These are phyloP conservation scores for Saccharomyces hybrid DNA, from an alignment of 1,139 yeast species.

Conservation along the genomic window DNA sequence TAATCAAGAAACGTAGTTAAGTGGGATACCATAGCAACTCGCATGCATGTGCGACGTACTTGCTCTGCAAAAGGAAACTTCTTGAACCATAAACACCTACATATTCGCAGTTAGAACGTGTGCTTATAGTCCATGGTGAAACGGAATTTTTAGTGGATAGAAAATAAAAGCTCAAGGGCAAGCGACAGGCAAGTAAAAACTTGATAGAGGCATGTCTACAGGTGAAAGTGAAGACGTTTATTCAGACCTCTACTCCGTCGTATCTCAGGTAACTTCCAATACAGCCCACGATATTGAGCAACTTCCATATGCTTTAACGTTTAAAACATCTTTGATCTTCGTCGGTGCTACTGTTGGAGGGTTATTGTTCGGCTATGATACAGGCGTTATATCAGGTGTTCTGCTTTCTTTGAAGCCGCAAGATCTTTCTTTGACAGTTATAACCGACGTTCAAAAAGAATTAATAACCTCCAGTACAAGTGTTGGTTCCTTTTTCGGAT, in stretches of 20 bases:
- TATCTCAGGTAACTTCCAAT: slow-evolving; percentile 24
- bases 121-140: background rate
- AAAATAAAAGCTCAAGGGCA: background rate
- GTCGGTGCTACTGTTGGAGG: slow-evolving; percentile 36
- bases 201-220: background rate
- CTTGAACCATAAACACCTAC: no score
- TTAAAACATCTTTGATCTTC: slow-evolving; percentile 12
- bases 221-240: slow-evolving; percentile 21
- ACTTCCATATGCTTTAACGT: slow-evolving; percentile 18
- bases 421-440: slow-evolving; percentile 24
- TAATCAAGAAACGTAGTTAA: background rate
- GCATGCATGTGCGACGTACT: no score
- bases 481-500: slow-evolving; percentile 39
- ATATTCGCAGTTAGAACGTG: background rate
- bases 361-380: slow-evolving; percentile 38
- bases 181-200: background rate
- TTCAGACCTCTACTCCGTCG: slow-evolving; percentile 26
- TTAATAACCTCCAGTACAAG: slow-evolving; percentile 39
- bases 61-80: no score
- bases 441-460: slow-evolving; percentile 34
- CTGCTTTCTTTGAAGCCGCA: slow-evolving; percentile 33
- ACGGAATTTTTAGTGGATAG: no score
- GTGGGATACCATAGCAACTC: background rate
- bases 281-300: slow-evolving; percentile 27
- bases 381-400: slow-evolving; percentile 39